Percentiles rank a stretch among this genome's conserved stretches.
These are phyloP conservation scores for Trypanosoma melophagium DNA, from an alignment of 208 protist species.

Conservation along the genomic window DNA sequence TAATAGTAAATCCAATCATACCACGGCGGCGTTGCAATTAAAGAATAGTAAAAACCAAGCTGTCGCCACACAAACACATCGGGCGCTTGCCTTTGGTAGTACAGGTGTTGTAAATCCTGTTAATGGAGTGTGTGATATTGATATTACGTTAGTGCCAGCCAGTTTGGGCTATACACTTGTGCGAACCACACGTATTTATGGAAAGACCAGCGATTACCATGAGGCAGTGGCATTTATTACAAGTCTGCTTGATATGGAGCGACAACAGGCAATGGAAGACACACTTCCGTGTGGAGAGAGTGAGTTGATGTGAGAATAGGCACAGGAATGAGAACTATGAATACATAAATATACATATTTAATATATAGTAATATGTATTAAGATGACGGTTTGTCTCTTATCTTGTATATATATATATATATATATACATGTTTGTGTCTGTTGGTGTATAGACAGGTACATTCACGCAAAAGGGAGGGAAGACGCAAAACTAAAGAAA, in stretches of 20 bases:
- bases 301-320: conserved; percentile 62
- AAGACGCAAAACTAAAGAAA: not conserved
- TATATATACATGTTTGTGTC: too few relatives aligned
- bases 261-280: conserved; percentile 82
- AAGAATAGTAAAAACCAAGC: conserved; percentile 12
- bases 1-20: not conserved
- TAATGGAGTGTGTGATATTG: conserved; percentile 73
- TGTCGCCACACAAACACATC: conserved; percentile 34
- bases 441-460: too few relatives aligned
- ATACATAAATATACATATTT: conserved; percentile 13
- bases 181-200: conserved; percentile 77
- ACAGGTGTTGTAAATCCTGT: conserved; percentile 41
- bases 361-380: conserved; percentile 3
- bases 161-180: conserved; percentile 79
- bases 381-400: too few relatives aligned
- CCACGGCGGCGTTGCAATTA: too few relatives aligned
- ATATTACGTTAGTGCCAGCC: conserved; percentile 75
- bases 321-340: conserved; percentile 6
- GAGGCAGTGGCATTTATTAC: conserved; percentile 83
- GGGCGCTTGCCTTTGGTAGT: conserved; percentile 51
- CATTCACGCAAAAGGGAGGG: conserved; percentile 10
- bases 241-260: conserved; percentile 66
- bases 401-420: not conserved
- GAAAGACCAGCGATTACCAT: conserved; percentile 83
- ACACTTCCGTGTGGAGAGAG: conserved; percentile 82